Percentiles rank a stretch among this genome's conserved stretches.
Conservation (phyloP, 805 yeast genomes). For the Candida koratica region DNA sequence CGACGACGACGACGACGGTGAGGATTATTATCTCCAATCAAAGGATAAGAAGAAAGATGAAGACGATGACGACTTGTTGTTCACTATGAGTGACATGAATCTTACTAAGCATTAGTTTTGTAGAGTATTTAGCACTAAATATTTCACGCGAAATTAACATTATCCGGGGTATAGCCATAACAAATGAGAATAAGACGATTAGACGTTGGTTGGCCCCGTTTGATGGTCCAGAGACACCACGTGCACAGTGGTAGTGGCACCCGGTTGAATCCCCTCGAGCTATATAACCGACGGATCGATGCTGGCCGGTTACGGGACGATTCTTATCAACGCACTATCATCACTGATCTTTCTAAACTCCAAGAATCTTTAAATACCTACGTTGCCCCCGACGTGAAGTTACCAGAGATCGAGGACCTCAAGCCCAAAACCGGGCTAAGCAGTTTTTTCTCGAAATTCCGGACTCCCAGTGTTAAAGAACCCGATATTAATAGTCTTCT, state of each 20-base stretch:
- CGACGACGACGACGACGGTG: conserved; percentile 50
- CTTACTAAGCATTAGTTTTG: conserved; percentile 26
- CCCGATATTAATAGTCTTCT: conserved; percentile 11
- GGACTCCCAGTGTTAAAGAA: conserved; percentile 9
- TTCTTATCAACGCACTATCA: conserved; percentile 72
- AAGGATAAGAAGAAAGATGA: conserved; percentile 18
- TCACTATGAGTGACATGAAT: conserved; percentile 75
- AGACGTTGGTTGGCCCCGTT: no score
- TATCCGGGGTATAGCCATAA: conserved; percentile 1
- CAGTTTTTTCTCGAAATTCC: conserved; percentile 24
- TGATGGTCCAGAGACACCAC: no score
- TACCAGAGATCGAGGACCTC: conserved; percentile 50
- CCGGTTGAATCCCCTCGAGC: conserved; percentile 28
- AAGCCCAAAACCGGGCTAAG: conserved; percentile 47
- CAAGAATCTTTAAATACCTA: conserved; percentile 54
- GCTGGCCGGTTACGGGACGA: conserved; percentile 62
- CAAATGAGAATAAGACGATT: no score
- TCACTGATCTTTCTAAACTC: conserved; percentile 56
- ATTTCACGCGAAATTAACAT: background rate
- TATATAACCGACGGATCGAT: conserved; percentile 48
- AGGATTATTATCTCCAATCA: conserved; percentile 18
- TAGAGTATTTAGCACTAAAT: background rate
- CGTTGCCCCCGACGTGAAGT: conserved; percentile 54
- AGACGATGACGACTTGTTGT: conserved; percentile 59
- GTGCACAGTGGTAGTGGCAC: no score